These are phyloP conservation scores for Phytophthora sp. DNA, from an alignment of 352 stramenopile genomes.

Conservation along the genomic window DNA sequence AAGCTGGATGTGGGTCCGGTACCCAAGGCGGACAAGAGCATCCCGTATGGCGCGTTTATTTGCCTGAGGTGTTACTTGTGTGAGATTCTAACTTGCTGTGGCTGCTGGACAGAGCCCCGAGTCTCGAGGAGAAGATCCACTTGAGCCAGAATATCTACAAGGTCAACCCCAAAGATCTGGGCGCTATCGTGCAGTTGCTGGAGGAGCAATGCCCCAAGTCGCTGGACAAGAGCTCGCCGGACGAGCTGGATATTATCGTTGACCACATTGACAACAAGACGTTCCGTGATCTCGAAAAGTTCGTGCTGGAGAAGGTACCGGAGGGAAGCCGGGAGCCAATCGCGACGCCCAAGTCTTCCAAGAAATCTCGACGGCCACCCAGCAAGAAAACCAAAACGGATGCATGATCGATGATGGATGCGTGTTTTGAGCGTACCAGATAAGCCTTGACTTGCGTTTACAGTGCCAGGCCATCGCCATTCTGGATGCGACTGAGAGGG, in stretches of 20 bases:
- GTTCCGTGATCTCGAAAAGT: slow-evolving; percentile 86
- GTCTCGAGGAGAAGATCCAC: slow-evolving; percentile 81
- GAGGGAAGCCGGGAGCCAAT: slow-evolving; percentile 71
- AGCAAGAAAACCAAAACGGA: slow-evolving; percentile 75
- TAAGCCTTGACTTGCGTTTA: slow-evolving; percentile 12
- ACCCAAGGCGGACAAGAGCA: slow-evolving; percentile 66
- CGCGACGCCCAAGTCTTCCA: slow-evolving; percentile 65
- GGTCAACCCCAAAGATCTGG: slow-evolving; percentile 73
- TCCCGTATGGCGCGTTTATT: slow-evolving; percentile 51
- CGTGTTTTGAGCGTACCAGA: slow-evolving; percentile 25
- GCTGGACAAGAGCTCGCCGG: slow-evolving; percentile 85
- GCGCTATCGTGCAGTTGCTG: slow-evolving; percentile 78
- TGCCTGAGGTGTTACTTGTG: neutral
- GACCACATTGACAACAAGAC: slow-evolving; percentile 90
- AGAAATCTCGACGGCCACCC: slow-evolving; percentile 54
- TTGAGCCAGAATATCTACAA: slow-evolving; percentile 93
- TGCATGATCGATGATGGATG: slow-evolving; percentile 34
- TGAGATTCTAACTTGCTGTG: slow-evolving; percentile 15
- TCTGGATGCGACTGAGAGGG: slow-evolving; percentile 20
- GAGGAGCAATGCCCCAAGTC: slow-evolving; percentile 87
- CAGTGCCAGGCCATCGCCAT: neutral
- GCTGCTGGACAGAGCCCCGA: slow-evolving; percentile 62
- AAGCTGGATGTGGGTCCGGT: slow-evolving; percentile 80
- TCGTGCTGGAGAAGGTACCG: slow-evolving; percentile 76
- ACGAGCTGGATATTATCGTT: slow-evolving; percentile 90